These are phyloP conservation scores for Pogostemon cablin DNA, from an alignment of 257 asterid species.

Conservation along the genomic window DNA sequence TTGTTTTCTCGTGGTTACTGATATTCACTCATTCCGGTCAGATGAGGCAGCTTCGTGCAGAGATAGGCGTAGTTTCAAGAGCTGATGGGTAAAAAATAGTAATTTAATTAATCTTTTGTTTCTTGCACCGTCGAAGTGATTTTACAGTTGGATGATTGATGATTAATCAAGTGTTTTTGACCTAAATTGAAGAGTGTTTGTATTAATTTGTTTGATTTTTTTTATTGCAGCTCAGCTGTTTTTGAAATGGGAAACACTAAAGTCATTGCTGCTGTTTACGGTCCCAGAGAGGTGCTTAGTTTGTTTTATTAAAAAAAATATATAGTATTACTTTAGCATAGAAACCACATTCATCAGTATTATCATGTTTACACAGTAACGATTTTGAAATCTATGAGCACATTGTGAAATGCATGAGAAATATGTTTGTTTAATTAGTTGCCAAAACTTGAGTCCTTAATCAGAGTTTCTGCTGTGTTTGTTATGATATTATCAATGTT, in stretches of 20 bases:
- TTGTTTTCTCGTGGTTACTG: background rate
- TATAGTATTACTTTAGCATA: background rate
- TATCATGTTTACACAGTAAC: background rate
- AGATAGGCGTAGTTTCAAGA: constrained; percentile 81
- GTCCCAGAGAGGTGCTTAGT: constrained; percentile 87
- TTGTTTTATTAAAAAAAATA: background rate
- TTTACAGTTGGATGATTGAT: constrained; percentile 14
- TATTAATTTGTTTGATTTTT: background rate
- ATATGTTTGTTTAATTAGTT: background rate
- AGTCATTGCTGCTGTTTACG: constrained; percentile 98
- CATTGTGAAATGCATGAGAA: background rate
- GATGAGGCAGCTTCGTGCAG: constrained; percentile 96
- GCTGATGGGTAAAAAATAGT: constrained; percentile 92
- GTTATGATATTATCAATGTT: background rate
- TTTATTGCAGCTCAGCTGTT: constrained; percentile 81
- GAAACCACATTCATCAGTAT: background rate
- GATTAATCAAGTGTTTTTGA: constrained; percentile 1
- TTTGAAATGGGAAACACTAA: constrained; percentile 98
- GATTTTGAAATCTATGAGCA: background rate
- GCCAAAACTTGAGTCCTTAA: background rate
- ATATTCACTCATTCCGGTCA: constrained; percentile 29
- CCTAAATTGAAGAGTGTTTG: constrained; percentile 23
- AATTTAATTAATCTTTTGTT: constrained; percentile 3
- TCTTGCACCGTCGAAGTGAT: background rate
- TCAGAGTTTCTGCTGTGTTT: background rate